Base-by-base conservation (phyloP, 1,284 basidiomycete genomes). In the Cerioporus squamosus region DNA sequence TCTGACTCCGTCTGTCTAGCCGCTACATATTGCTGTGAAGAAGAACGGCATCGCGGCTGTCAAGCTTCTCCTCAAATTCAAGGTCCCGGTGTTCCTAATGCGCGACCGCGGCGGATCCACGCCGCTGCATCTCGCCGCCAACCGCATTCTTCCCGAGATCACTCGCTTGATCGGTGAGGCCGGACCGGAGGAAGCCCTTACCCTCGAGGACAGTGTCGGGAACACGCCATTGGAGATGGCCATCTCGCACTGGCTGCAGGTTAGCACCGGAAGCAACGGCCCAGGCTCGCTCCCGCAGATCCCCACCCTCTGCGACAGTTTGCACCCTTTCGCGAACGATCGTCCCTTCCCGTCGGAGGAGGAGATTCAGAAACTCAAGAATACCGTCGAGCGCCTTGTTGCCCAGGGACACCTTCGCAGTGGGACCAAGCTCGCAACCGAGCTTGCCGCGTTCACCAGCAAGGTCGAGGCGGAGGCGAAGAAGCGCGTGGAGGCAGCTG, bases 141-240 rank as follows among this genome's bases (percentile, higher is more conserved):
- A 72, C 23, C 44, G 55, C 0, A 71, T 72, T 12, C 74, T 57
- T 47, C 38, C 70, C 0, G 65, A 74, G 26, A 79, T 82, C 17
- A 70, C 73, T 1, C 62, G 73, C 22, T 48, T 75, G 15, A 68
- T 86, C 24, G 61, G 81, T 24, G 69, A 72, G 2, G 72, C 70
- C 2, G 71, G 73, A 0, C 74, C 79, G 20, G 57, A 70, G 0
- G 75, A 79, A 22, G 74, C 70, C 0, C 66, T 84, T 5, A 73
- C 74, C 53, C 69, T 75, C 39, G 84, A 86, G 66, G 80, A 86
- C 62, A 79, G 79, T 20, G 81, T 86, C 6, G 85, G 85, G 3
- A 77, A 80, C 54, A 83, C 81, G 0, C 75, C 81, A 0, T 62
- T 81, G 5, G 85, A 86, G 57, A 75, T 78, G 39, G 75, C 76